These are phyloP conservation scores for Cladosporium halotolerans DNA, from an alignment of 2,329 filamentous ascomycete species.

Conservation along the genomic window DNA sequence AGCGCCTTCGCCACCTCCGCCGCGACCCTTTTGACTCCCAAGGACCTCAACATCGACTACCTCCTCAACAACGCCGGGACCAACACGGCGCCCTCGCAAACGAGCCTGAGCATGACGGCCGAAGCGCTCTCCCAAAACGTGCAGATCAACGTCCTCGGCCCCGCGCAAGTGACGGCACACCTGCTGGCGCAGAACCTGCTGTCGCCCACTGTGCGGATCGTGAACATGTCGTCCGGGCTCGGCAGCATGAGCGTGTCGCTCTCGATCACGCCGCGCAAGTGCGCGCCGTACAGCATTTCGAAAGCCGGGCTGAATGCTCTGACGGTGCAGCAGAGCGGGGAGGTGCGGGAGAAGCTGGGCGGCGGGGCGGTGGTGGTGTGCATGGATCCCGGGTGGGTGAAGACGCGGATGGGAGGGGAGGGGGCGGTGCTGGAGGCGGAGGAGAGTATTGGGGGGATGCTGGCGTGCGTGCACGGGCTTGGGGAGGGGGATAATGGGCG, in stretches of 20 bases:
- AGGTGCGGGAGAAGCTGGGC: conserved; percentile 30
- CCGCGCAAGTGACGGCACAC: conserved; percentile 40
- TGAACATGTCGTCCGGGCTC: conserved; percentile 33
- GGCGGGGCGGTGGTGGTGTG: conserved; percentile 30
- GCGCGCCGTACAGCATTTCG: conserved; percentile 37
- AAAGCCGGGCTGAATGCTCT: conserved; percentile 43
- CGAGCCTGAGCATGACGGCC: conserved; percentile 34
- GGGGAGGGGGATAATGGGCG: conserved; percentile 32
- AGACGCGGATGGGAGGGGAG: conserved; percentile 38
- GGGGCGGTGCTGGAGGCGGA: conserved; percentile 34
- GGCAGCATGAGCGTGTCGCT: conserved; percentile 28
- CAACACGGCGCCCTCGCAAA: conserved; percentile 34
- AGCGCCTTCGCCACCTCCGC: conserved; percentile 26
- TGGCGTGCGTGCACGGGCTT: conserved; percentile 31
- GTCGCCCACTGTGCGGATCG: conserved; percentile 25
- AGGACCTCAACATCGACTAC: conserved; percentile 35
- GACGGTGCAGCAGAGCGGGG: conserved; percentile 36
- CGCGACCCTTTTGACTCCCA: conserved; percentile 28
- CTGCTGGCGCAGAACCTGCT: conserved; percentile 27
- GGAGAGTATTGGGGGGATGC: conserved; percentile 35
- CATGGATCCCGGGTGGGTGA: conserved; percentile 41
- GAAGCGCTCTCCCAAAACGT: conserved; percentile 37
- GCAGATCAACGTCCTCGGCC: conserved; percentile 42
- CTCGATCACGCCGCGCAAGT: conserved; percentile 27
- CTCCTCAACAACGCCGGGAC: conserved; percentile 40